A percentile compares a stretch with the other conserved stretches of the same genome.
Conservation (phyloP, 495 filamentous ascomycete species). For the Trichoderma parareesei region DNA sequence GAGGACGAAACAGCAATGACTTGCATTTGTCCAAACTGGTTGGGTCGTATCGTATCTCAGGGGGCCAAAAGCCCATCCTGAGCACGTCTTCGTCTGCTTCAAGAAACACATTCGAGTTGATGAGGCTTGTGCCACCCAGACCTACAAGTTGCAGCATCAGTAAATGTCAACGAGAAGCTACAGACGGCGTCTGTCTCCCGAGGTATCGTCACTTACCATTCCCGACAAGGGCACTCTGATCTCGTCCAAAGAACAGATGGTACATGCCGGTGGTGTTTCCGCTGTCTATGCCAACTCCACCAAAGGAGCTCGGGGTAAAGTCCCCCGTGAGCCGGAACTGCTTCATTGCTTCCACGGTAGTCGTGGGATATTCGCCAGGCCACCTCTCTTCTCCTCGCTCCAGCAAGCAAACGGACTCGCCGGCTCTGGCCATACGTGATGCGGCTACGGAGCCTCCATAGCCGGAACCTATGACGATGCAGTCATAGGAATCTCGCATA, state of each 20-base stretch:
- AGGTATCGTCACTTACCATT: slow-evolving; percentile 40
- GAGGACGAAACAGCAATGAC: slow-evolving; percentile 11
- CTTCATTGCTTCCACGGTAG: slow-evolving; percentile 28
- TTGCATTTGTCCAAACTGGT: slow-evolving; percentile 42
- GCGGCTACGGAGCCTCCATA: slow-evolving; percentile 48
- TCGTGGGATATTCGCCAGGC: slow-evolving; percentile 42
- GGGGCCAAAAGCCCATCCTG: slow-evolving; percentile 49
- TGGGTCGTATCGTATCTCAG: slow-evolving; percentile 44
- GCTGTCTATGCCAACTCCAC: slow-evolving; percentile 32
- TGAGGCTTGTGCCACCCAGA: slow-evolving; percentile 55
- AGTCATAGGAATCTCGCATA: slow-evolving; percentile 38
- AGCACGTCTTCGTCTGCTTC: slow-evolving; percentile 49
- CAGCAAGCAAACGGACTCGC: slow-evolving; percentile 39
- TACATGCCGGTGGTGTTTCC: slow-evolving; percentile 55
- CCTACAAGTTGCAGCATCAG: slow-evolving; percentile 24
- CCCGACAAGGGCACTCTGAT: slow-evolving; percentile 57
- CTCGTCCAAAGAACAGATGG: slow-evolving; percentile 54
- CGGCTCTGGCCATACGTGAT: slow-evolving; percentile 36
- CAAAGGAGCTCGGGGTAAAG: slow-evolving; percentile 31
- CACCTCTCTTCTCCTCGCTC: slow-evolving; percentile 43
- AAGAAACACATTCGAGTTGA: slow-evolving; percentile 63
- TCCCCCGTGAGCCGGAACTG: slow-evolving; percentile 52
- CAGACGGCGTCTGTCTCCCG: background rate
- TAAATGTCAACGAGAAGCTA: background rate
- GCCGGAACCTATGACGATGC: slow-evolving; percentile 44